phyloP scores from a whole-genome alignment of 2,329 filamentous ascomycete genomes.

The Fusarium liriodendri region DNA sequence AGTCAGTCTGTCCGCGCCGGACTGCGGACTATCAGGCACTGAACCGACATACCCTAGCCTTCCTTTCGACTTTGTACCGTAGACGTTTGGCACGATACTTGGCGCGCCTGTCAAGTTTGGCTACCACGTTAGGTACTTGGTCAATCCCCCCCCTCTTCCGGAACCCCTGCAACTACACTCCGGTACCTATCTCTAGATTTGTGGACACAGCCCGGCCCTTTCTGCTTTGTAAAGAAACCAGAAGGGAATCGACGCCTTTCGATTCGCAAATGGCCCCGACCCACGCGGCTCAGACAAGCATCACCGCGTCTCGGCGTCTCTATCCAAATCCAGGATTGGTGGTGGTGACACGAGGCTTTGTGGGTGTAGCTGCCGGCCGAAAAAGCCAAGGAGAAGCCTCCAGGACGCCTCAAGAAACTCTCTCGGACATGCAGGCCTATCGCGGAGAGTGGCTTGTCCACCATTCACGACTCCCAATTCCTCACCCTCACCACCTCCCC shows the following conservation, averaged over 20 bases:
- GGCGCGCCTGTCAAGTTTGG: slow-evolving; percentile 18
- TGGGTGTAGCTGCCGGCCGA: not conserved
- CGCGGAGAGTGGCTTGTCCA: slow-evolving; percentile 1
- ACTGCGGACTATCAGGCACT: slow-evolving; percentile 15
- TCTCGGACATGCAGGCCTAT: slow-evolving; percentile 28
- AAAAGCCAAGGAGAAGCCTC: slow-evolving; percentile 24
- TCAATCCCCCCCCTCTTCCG: not conserved
- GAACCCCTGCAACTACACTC: slow-evolving; percentile 21
- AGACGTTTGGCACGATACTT: slow-evolving; percentile 7
- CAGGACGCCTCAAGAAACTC: slow-evolving; percentile 28
- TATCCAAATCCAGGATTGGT: not conserved
- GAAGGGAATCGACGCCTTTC: slow-evolving; percentile 19
- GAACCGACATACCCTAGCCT: not conserved
- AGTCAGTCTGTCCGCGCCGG: slow-evolving; percentile 15
- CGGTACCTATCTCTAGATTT: not conserved
- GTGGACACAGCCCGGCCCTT: slow-evolving; percentile 13
- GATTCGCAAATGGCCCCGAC: slow-evolving; percentile 21
- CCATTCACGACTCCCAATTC: not conserved
- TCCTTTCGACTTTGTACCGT: not conserved
- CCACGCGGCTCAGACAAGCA: slow-evolving; percentile 33
- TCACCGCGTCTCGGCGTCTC: slow-evolving; percentile 18
- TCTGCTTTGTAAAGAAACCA: slow-evolving; percentile 6
- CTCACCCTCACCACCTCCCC: slow-evolving; percentile 3
- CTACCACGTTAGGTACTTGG: not conserved
- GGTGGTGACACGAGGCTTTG: not conserved